Percentiles rank a stretch among this genome's conserved stretches.
Evolutionary conservation across 495 filamentous ascomycete species (phyloP).

Genomic region (Neurospora pannonica): DNA sequence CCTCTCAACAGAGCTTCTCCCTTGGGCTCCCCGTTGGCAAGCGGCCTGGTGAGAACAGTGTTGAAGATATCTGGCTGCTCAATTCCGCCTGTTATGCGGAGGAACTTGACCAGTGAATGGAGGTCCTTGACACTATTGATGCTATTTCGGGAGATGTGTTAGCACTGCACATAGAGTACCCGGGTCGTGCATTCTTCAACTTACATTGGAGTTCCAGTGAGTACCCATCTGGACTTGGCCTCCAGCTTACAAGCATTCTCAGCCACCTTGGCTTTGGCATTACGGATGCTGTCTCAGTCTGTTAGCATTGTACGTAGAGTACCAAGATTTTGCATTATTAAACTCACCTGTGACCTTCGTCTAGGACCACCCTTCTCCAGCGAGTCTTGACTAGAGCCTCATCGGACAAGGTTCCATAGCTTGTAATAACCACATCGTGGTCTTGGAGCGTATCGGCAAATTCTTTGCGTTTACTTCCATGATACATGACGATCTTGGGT

Average conservation of each 20-base stretch:
- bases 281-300: constrained; percentile 49
- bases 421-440: constrained; percentile 74
- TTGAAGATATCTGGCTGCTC: constrained; percentile 70
- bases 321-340: neutral
- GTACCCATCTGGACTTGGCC: constrained; percentile 69
- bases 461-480: constrained; percentile 53
- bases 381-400: constrained; percentile 53
- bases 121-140: constrained; percentile 75
- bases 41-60: constrained; percentile 59
- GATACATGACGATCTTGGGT: constrained; percentile 65
- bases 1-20: constrained; percentile 59
- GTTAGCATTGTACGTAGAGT: neutral
- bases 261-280: constrained; percentile 61
- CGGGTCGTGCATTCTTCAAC: neutral
- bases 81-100: constrained; percentile 68
- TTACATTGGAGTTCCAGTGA: constrained; percentile 73
- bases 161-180: neutral
- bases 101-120: constrained; percentile 70
- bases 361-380: constrained; percentile 77
- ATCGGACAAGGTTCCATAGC: constrained; percentile 54
- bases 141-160: constrained; percentile 12
- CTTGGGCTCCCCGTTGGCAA: constrained; percentile 43
- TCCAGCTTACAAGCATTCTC: constrained; percentile 56
- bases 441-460: constrained; percentile 44
- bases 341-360: constrained; percentile 60